These are phyloP conservation scores for Sugiyamaella neomexicana DNA, from an alignment of 1,139 yeast species.

Conservation along the genomic window DNA sequence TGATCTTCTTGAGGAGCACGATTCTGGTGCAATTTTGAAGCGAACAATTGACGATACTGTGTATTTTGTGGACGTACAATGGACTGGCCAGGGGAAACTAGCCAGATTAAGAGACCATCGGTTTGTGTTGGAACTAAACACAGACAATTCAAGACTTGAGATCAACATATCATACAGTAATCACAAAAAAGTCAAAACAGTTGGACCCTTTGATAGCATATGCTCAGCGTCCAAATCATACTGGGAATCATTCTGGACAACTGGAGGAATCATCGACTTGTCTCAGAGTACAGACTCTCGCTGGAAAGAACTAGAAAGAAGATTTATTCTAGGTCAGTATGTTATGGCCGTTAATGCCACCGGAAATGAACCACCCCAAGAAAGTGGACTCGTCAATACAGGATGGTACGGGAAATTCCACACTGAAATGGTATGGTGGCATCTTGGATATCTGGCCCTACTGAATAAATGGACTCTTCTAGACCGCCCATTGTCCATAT, in stretches of 20 bases:
- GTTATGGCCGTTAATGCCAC: slow-evolving; percentile 20
- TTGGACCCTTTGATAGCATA: background rate
- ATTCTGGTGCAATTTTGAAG: background rate
- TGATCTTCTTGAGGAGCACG: background rate
- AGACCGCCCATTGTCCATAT: slow-evolving; percentile 14
- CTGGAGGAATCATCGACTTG: slow-evolving; percentile 19
- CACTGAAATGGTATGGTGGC: slow-evolving; percentile 22
- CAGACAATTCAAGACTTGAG: background rate
- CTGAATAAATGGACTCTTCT: slow-evolving; percentile 18
- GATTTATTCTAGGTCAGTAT: slow-evolving; percentile 18
- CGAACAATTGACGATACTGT: slow-evolving; percentile 9
- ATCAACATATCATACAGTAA: slow-evolving; percentile 3
- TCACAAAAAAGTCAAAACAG: background rate
- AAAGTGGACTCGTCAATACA: slow-evolving; percentile 20
- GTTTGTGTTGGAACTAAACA: background rate
- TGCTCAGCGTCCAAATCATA: slow-evolving; percentile 1
- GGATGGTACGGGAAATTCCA: slow-evolving; percentile 24
- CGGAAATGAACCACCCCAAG: slow-evolving; percentile 20
- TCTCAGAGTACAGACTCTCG: slow-evolving; percentile 17
- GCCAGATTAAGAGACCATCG: slow-evolving; percentile 1
- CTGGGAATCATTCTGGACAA: slow-evolving; percentile 19
- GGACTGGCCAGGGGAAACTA: slow-evolving; percentile 5
- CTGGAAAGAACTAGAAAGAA: slow-evolving; percentile 20
- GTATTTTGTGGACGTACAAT: slow-evolving; percentile 4
- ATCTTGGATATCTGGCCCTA: slow-evolving; percentile 19